Base-by-base conservation (phyloP, 1,284 basidiomycete species). In the Austropuccinia psidii region DNA sequence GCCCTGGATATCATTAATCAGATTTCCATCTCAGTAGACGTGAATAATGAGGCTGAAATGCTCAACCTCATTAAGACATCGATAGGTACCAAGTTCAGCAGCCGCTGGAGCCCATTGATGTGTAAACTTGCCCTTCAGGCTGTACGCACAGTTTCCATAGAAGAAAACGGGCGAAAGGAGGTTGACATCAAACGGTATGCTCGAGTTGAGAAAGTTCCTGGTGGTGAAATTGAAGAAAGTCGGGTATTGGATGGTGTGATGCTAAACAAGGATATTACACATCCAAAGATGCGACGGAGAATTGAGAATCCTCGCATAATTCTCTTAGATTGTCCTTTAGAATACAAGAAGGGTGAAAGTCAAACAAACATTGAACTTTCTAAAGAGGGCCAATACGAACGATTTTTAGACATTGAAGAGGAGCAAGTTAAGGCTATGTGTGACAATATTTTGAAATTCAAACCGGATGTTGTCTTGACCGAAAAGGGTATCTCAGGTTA, bases 311-410 rank as follows among this genome's bases (percentile, higher is more conserved):
- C 95, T 5, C 84, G 94, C 27, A 90, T 98, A 75, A 84, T 98
- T 37, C 83, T 98, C 58, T 85, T 98, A 72, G 95, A 98, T 82
- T 98, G 94, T 82, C 93, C 95, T 19, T 83, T 98, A 73, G 96
- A 99, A 83, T 98, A 98, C 85, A 98, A 98, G 84, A 98, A 98
- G 85, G 95, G 95, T 54, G 96, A 98, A 84, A 89, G 86, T 76
- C 95, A 98, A 83, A 98, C 96, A 76, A 97, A 98, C 82, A 98
- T 98, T 84, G 95, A 98, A 83, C 93, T 98, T 78, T 89, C 89
- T 41, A 92, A 91, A 81, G 94, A 96, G 83, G 86, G 86, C 54
- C 94, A 98, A 81, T 98, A 93, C 91, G 89, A 90, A 76, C 84
- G 91, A 70, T 89, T 93, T 41, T 88, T 97, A 81, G 88, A 93